Evolutionary conservation across 106 monocot genomes (phyloP).

Genomic region (Cymbidium sinense): DNA sequence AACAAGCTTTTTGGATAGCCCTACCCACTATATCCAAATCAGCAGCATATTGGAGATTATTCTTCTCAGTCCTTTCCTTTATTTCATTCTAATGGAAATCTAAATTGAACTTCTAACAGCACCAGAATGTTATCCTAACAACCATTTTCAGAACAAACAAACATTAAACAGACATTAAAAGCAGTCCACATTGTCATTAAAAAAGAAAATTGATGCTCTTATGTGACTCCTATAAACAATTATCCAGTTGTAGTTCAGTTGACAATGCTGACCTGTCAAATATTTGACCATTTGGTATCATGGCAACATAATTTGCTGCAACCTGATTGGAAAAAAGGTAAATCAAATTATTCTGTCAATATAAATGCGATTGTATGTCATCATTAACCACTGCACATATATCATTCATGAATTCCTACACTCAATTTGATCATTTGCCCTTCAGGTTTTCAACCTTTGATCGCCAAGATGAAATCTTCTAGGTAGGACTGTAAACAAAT

Average conservation of each 20-base stretch:
- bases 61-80: not conserved
- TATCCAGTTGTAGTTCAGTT: not conserved
- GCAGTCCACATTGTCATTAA: no score
- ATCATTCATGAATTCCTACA: not conserved
- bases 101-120: not conserved
- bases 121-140: not conserved
- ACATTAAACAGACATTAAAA: no score
- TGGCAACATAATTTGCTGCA: constrained; percentile 95
- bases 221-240: no score
- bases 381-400: not conserved
- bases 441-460: not conserved
- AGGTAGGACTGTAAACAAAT: no score
- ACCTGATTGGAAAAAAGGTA: constrained; percentile 38
- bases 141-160: not conserved
- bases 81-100: not conserved
- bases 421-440: not conserved
- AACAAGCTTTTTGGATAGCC: no score
- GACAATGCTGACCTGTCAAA: constrained; percentile 69
- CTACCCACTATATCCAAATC: no score
- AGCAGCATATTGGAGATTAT: not conserved
- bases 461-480: no score
- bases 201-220: no score
- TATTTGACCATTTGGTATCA: constrained; percentile 84
- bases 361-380: not conserved
- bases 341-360: not conserved